phyloP scores from a whole-genome alignment of 208 protist species.

The Leishmania gerbilli region DNA sequence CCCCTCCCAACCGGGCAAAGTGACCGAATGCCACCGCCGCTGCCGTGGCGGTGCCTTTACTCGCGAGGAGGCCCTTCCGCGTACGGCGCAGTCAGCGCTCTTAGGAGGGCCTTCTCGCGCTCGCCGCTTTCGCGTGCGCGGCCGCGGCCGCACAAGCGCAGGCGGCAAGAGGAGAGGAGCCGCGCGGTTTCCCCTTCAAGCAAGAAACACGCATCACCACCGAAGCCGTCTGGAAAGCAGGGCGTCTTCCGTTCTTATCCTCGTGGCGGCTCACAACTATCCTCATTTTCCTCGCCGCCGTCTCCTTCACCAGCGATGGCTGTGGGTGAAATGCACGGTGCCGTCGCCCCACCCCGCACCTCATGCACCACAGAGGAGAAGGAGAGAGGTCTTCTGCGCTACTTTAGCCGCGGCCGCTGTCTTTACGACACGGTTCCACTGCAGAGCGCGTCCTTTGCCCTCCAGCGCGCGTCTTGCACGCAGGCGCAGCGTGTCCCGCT shows the following conservation, averaged over 20 bases:
- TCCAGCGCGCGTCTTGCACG: slow-evolving; percentile 20
- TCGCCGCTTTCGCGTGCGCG: background rate
- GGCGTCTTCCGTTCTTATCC: background rate
- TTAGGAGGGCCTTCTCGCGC: background rate
- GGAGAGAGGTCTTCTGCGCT: slow-evolving; percentile 30
- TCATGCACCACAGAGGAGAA: background rate
- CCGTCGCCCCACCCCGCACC: background rate
- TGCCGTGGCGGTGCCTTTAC: background rate
- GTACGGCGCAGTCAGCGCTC: background rate
- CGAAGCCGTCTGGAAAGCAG: background rate
- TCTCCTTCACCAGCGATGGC: background rate
- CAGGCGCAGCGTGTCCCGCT: slow-evolving; percentile 25
- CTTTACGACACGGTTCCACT: slow-evolving; percentile 19
- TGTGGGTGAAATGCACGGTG: background rate
- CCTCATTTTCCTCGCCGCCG: background rate
- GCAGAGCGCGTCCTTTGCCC: slow-evolving; percentile 12
- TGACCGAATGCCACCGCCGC: background rate
- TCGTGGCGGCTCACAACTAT: background rate
- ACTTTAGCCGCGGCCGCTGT: slow-evolving; percentile 24
- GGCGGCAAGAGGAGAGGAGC: background rate
- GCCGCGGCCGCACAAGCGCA: background rate
- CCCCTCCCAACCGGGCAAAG: background rate
- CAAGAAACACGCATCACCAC: background rate
- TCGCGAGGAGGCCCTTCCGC: background rate
- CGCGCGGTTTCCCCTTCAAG: background rate